Evolutionary conservation across 257 asterid genomes (phyloP), one percentile per base, ranked within the genome.

Genomic region (Misopates orontium): DNA sequence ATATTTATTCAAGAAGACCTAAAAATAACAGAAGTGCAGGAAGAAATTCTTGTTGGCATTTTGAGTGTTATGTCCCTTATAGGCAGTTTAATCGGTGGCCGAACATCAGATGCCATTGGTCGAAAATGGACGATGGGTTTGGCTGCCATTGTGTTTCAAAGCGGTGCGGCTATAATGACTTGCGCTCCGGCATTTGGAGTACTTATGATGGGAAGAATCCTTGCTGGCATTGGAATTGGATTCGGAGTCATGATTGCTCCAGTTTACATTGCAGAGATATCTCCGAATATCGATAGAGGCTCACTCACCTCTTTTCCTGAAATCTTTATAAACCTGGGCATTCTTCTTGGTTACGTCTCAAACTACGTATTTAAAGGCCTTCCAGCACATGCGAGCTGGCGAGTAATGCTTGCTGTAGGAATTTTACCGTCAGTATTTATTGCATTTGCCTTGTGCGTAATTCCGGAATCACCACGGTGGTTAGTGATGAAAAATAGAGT

Each of bases 401-500:
- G 98, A 63, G 66, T 91, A 58, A 91, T 91, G 98, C 96, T 91
- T 12, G 96, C 85, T 0, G 92, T 89, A 4, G 98, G 98, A 23
- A 73, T 91, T 23, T 63, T 89, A 0, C 98, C 98, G 0, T 87
- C 98, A 0, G 74, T 91, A 32, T 84, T 91, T 55, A 89, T 91
- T 5, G 96, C 74, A 21, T 71, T 87, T 5, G 98, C 96, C 5
- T 74, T 91, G 36, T 83, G 70, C 66, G 50, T 91, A 31, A 89
- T 91, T 40, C 98, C 98, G 0, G 98, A 91, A 66, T 91, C 98
- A 0, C 98, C 96, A 5, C 67, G 98, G 23, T 91, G 98, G 98
- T 51, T 91, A 31, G 95, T 89, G 25, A 25, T 87, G 83, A 80
- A 82, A 73, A 80, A 82, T 42, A 70, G 96, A 44, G 70, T 79